Base-by-base conservation (phyloP, 2,329 filamentous ascomycete species). In the Bipolaris victoriae region DNA sequence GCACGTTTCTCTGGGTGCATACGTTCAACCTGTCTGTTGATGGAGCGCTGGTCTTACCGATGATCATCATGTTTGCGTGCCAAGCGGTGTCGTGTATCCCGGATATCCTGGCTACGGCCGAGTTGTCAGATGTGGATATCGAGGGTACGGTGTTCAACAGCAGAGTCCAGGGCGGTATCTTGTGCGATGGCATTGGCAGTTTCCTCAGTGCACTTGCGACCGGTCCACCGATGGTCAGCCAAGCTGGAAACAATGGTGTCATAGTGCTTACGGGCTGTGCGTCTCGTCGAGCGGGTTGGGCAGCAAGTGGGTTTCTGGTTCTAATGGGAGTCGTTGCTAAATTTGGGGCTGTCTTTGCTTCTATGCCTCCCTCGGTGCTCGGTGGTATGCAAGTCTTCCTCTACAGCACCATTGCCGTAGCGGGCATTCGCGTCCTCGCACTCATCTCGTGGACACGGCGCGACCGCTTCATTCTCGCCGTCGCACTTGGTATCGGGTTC, bases 321-420 rank as follows among this genome's bases (percentile, higher is more conserved):
- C 58, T 72, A 3, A 71, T 71, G 66, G 69, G 67, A 5, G 57
- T 71, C 7, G 53, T 70, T 26, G 68, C 67, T 5, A 72, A 72
- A 37, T 70, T 72, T 20, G 68, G 69, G 6, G 67, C 68, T 7
- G 59, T 72, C 2, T 69, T 71, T 52, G 68, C 69, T 20, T 68
- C 63, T 6, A 70, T 72, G 65, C 67, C 66, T 15, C 68, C 69
- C 3, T 78, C 79, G 5, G 78, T 81, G 6, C 70, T 82, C 1
- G 79, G 79, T 5, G 79, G 79, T 7, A 82, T 82, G 78, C 79
- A 81, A 57, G 66, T 71, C 7, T 72, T 70, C 37, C 57, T 71
- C 11, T 70, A 70, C 49, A 64, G 61, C 47, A 72, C 66, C 10
- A 71, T 71, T 18, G 63, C 66, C 9, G 67, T 71, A 18, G 67